These are phyloP conservation scores for Paecilomyces variotii DNA, from an alignment of 2,329 filamentous ascomycete genomes.

Conservation along the genomic window DNA sequence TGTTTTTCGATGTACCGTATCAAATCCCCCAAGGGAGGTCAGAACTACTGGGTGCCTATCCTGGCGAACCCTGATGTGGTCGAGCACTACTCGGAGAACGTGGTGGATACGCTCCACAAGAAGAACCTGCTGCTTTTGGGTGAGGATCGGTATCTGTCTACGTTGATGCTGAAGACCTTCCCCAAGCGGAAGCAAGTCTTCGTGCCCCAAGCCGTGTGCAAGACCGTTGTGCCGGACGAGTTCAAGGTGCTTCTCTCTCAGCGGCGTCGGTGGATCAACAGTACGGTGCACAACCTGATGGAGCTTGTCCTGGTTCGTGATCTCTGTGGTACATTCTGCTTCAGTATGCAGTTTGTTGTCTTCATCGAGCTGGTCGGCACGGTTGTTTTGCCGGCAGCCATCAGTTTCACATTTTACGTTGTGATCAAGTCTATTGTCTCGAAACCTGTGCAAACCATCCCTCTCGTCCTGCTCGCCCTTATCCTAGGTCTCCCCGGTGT, in stretches of 20 bases:
- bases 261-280: conserved; percentile 97
- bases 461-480: conserved; percentile 76
- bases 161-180: conserved; percentile 96
- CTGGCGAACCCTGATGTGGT: conserved; percentile 97
- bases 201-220: conserved; percentile 96
- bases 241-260: conserved; percentile 92
- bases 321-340: conserved; percentile 97
- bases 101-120: conserved; percentile 96
- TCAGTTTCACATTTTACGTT: conserved; percentile 94
- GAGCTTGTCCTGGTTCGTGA: conserved; percentile 92
- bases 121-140: conserved; percentile 89
- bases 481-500: conserved; percentile 91
- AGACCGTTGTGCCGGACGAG: conserved; percentile 88
- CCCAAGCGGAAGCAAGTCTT: conserved; percentile 99
- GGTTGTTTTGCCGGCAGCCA: conserved; percentile 87
- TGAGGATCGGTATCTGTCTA: conserved; percentile 91
- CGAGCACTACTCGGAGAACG: conserved; percentile 98
- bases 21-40: conserved; percentile 94
- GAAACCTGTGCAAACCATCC: conserved; percentile 74
- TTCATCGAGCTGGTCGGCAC: conserved; percentile 94
- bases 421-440: conserved; percentile 78
- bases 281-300: conserved; percentile 97
- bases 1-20: conserved; percentile 99
- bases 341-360: conserved; percentile 99
- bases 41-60: conserved; percentile 99